Conservation (phyloP, 805 yeast genomes). For the Ogataea corticis region DNA sequence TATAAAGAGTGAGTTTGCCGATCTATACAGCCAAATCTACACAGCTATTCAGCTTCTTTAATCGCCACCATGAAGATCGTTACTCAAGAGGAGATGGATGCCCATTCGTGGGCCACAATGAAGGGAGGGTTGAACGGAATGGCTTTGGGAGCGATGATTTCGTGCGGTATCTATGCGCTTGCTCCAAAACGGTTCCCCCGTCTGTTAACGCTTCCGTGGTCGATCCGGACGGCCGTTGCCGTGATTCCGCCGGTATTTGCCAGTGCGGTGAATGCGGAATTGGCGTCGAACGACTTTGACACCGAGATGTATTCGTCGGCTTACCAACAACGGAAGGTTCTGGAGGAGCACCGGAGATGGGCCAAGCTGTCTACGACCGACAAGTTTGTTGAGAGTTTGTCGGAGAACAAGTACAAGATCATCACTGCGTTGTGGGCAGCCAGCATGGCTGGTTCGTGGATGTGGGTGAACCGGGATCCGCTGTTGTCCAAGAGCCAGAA, state of each 20-base stretch:
- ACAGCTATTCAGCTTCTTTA: background rate
- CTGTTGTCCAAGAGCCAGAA: slow-evolving; percentile 76
- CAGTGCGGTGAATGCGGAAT: slow-evolving; percentile 68
- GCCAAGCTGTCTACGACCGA: slow-evolving; percentile 47
- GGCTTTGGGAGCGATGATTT: slow-evolving; percentile 51
- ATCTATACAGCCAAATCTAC: background rate
- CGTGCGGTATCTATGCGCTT: slow-evolving; percentile 53
- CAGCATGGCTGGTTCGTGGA: slow-evolving; percentile 80
- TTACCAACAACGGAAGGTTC: slow-evolving; percentile 39
- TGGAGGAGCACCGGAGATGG: slow-evolving; percentile 55
- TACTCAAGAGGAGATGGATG: slow-evolving; percentile 63
- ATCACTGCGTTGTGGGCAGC: slow-evolving; percentile 79
- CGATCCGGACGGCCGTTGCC: slow-evolving; percentile 62
- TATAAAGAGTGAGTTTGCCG: background rate
- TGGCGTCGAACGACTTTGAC: slow-evolving; percentile 68
- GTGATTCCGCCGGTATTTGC: slow-evolving; percentile 66
- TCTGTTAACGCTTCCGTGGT: slow-evolving; percentile 49
- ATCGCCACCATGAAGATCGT: slow-evolving; percentile 61
- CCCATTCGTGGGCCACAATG: slow-evolving; percentile 58
- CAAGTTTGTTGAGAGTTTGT: slow-evolving; percentile 48
- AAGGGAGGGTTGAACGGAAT: slow-evolving; percentile 65
- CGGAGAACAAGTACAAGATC: slow-evolving; percentile 62
- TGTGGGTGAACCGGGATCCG: slow-evolving; percentile 67
- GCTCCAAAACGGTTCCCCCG: slow-evolving; percentile 49
- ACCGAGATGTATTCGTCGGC: slow-evolving; percentile 55